Percentiles rank a stretch among this genome's conserved stretches.
Evolutionary conservation across 495 filamentous ascomycete species (phyloP).

Genomic region (Talaromyces nanjingensis): DNA sequence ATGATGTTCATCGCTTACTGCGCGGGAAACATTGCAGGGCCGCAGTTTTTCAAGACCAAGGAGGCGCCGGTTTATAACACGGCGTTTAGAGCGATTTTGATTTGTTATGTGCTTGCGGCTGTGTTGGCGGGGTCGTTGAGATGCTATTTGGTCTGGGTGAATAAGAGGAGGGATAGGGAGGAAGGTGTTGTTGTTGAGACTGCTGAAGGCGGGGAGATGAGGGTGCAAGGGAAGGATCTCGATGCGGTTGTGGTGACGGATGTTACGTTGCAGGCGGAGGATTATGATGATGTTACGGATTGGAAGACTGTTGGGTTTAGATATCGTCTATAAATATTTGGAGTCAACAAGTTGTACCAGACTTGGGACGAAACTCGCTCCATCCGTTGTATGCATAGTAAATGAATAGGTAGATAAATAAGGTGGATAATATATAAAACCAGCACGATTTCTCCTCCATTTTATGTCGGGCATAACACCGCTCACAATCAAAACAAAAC

Average conservation of each 20-base stretch:
- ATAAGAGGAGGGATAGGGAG: constrained; percentile 27
- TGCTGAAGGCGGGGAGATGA: constrained; percentile 18
- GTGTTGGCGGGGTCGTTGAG: constrained; percentile 31
- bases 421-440: not conserved
- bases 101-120: constrained; percentile 42
- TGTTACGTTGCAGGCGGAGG: constrained; percentile 25
- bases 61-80: constrained; percentile 33
- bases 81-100: constrained; percentile 45
- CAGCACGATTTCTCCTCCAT: not conserved
- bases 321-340: constrained; percentile 26
- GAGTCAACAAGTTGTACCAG: not conserved
- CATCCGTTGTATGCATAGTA: not conserved
- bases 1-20: constrained; percentile 36
- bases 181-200: constrained; percentile 27
- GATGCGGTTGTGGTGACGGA: constrained; percentile 24
- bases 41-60: constrained; percentile 29
- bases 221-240: constrained; percentile 30
- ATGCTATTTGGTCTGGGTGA: constrained; percentile 32
- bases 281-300: constrained; percentile 47
- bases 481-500: not conserved
- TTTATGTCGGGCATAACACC: not conserved
- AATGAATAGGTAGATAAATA: not conserved
- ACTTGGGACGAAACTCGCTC: not conserved
- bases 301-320: constrained; percentile 47
- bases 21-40: constrained; percentile 33